These are phyloP conservation scores for Simmondsia chinensis DNA, from an alignment of 148 eudicot genomes.

Conservation along the genomic window DNA sequence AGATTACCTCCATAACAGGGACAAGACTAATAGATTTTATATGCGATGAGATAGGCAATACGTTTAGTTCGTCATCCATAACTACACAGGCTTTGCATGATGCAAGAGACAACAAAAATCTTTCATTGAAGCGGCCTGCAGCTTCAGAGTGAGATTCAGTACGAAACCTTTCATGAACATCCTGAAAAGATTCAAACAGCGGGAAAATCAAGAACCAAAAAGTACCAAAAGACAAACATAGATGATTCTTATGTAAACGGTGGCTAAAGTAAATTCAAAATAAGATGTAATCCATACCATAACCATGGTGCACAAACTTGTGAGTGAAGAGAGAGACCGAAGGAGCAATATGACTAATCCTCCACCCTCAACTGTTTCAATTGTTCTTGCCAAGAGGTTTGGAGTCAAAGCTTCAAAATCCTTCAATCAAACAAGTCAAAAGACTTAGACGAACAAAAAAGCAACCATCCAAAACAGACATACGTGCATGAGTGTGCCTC, in stretches of 20 bases:
- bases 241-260: too few species aligned
- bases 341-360: conserved; percentile 74
- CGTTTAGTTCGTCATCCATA: conserved; percentile 91
- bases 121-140: conserved; percentile 87
- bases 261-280: not conserved
- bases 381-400: conserved; percentile 88
- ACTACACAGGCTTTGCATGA: conserved; percentile 83
- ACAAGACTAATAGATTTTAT: conserved; percentile 61
- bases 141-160: conserved; percentile 82
- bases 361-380: conserved; percentile 99
- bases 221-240: conserved; percentile 1
- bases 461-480: not conserved
- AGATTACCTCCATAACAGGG: conserved; percentile 63
- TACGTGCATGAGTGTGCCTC: too few species aligned
- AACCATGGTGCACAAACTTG: conserved; percentile 90
- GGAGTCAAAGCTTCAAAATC: conserved; percentile 99
- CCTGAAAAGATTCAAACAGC: conserved; percentile 30
- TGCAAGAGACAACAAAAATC: conserved; percentile 81
- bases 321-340: conserved; percentile 78
- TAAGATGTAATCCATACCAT: conserved; percentile 47
- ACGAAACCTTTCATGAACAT: conserved; percentile 91
- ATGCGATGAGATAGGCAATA: conserved; percentile 91
- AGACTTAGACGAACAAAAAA: conserved; percentile 7
- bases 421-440: conserved; percentile 19
- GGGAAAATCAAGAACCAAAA: conserved; percentile 2